phyloP scores from a whole-genome alignment of 331 rosid genomes.

The Acacia concinna region DNA sequence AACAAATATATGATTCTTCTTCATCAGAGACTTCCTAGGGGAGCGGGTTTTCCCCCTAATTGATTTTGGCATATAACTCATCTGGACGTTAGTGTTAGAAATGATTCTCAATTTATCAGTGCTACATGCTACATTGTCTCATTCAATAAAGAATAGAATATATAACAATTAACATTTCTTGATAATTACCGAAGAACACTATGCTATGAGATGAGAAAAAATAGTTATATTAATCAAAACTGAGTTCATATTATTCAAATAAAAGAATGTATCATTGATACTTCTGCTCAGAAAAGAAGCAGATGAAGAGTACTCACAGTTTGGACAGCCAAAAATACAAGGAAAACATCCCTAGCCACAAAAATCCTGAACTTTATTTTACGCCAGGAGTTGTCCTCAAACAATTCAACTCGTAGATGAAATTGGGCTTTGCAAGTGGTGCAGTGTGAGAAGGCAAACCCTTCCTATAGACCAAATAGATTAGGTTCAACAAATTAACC shows the following conservation, averaged over 20 bases:
- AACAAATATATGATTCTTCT: slow-evolving; percentile 9
- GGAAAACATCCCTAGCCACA: slow-evolving; percentile 97
- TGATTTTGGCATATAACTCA: background rate
- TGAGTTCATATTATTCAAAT: slow-evolving; percentile 6
- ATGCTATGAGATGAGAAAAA: slow-evolving; percentile 2
- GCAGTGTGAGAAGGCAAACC: slow-evolving; percentile 98
- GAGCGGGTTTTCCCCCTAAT: background rate
- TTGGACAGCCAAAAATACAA: slow-evolving; percentile 91
- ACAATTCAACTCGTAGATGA: slow-evolving; percentile 75
- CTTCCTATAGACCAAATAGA: slow-evolving; percentile 60
- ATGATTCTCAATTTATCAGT: slow-evolving; percentile 1
- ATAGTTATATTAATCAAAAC: background rate
- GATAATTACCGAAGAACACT: background rate
- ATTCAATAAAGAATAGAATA: slow-evolving; percentile 1
- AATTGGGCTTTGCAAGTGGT: slow-evolving; percentile 98
- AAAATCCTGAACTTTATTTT: slow-evolving; percentile 81
- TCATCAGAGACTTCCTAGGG: slow-evolving; percentile 12
- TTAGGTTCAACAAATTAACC: slow-evolving; percentile 18
- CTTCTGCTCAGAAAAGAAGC: background rate
- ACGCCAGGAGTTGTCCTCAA: slow-evolving; percentile 91
- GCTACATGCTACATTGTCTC: background rate
- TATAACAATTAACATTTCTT: background rate
- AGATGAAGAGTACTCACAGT: slow-evolving; percentile 62
- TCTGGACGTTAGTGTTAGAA: background rate
- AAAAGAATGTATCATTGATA: slow-evolving; percentile 12